Conservation (phyloP, 352 stramenopile genomes). For the Pythium pectinolyticum region DNA sequence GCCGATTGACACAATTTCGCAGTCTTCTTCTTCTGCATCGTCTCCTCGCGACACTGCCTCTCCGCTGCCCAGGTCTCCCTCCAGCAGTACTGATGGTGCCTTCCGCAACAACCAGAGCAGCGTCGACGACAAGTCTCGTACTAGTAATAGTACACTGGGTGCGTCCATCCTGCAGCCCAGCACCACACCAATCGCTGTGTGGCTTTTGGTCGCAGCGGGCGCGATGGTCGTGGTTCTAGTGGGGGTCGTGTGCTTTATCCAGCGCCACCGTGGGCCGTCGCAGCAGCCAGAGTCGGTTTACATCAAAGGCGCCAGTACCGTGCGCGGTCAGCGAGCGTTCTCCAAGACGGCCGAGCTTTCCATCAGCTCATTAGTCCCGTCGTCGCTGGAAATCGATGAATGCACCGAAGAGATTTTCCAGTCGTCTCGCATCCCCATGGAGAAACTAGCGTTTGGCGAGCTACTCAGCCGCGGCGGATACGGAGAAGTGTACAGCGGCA, state of each 20-base stretch:
- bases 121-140: neutral
- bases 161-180: neutral
- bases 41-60: no score
- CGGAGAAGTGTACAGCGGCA: constrained; percentile 12
- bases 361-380: neutral
- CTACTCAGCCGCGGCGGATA: neutral
- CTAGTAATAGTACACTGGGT: neutral
- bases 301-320: neutral
- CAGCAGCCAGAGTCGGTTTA: neutral
- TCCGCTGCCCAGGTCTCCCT: no score
- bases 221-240: neutral
- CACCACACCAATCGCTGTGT: neutral
- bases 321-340: neutral
- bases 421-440: neutral
- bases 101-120: no score
- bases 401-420: neutral
- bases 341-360: neutral
- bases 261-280: neutral
- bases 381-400: neutral
- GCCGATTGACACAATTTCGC: neutral
- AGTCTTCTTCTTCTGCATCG: no score
- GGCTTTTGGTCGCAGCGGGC: neutral
- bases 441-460: neutral
- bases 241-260: neutral
- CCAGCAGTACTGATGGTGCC: no score